phyloP scores from a whole-genome alignment of 208 protist genomes.

The Blastocrithidia nonstop region DNA sequence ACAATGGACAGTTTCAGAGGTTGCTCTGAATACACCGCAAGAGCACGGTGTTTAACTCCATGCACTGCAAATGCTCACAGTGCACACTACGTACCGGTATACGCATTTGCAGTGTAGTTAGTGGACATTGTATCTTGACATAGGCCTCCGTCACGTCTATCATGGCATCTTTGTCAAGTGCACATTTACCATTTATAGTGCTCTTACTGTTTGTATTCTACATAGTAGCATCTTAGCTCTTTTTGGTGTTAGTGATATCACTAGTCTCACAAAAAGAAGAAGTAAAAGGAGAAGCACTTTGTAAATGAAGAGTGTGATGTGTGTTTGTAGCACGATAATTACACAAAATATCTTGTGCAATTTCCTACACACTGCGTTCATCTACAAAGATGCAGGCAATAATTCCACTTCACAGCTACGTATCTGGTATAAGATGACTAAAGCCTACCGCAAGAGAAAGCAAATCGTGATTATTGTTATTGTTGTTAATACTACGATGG shows the following conservation, averaged over 20 bases:
- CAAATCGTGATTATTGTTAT: too few species aligned
- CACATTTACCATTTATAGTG: background rate
- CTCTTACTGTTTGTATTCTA: background rate
- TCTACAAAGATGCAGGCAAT: slow-evolving; percentile 63
- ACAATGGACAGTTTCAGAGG: slow-evolving; percentile 80
- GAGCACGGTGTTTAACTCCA: slow-evolving; percentile 51
- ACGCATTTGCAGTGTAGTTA: slow-evolving; percentile 36
- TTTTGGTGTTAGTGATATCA: too few species aligned
- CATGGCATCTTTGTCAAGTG: slow-evolving; percentile 4
- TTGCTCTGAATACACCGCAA: slow-evolving; percentile 38
- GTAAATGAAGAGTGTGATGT: too few species aligned
- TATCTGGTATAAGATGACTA: slow-evolving; percentile 20
- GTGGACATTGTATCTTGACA: slow-evolving; percentile 40
- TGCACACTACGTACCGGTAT: slow-evolving; percentile 34
- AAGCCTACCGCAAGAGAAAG: slow-evolving; percentile 45
- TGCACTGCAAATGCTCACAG: slow-evolving; percentile 75
- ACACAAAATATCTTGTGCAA: slow-evolving; percentile 20
- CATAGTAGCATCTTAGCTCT: too few species aligned
- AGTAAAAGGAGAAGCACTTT: too few species aligned
- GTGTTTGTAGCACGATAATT: slow-evolving; percentile 11
- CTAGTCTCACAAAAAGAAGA: too few species aligned
- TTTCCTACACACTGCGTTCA: slow-evolving; percentile 10
- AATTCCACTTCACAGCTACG: slow-evolving; percentile 46
- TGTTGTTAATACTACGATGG: too few species aligned
- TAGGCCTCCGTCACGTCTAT: slow-evolving; percentile 35